Base-by-base conservation (phyloP, 2,329 filamentous ascomycete species). In the Pseudogymnoascus sp. region DNA sequence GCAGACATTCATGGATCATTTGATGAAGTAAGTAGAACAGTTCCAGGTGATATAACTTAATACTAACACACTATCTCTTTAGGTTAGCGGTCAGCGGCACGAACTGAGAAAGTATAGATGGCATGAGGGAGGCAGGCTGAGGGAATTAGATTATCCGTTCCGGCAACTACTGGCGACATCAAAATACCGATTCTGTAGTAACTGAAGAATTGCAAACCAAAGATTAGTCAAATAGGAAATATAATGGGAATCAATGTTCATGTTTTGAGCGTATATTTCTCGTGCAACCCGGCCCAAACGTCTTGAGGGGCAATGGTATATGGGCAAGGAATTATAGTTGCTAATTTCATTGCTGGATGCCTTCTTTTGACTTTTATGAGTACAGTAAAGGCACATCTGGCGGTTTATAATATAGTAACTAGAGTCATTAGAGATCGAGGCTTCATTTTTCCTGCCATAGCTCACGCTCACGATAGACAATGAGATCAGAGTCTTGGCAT, bases 1-100 rank as follows among this genome's bases (percentile, higher is more conserved):
- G 72, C 93, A 97, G 76, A 97, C 93, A 1, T 99, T 99, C 74
- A 99, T 99, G 94, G 94, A 99, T 71, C 92, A 97, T 77, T 80
- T 99, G 74, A 99, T 99, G 94, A 99, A 99, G 90, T 92, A 81
- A 77, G 87, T 81, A 40, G 33, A 27, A 4, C 8, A 31, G 15
- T 62, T 42, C n/a, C 27, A 6, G n/a, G 27, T 35, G n/a, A 55
- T 18, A 27, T 29, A 31, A 18, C 4, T 36, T 5, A 10, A 18
- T 37, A 27, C 18, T 42, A 59, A 39, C 21, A 10, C 27, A 21
- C 1, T 13, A 35, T 60, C 36, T 21, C 37, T 60, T 29, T 65
- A 80, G 78, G 67, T 75, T 80, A 69, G 78, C 78, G 59, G 78
- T 80, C 52, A 79, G 78, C 64, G 78, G 78, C 69, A 77, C 78